phyloP scores from a whole-genome alignment of 1,139 yeast genomes.

The Candida sp. region DNA sequence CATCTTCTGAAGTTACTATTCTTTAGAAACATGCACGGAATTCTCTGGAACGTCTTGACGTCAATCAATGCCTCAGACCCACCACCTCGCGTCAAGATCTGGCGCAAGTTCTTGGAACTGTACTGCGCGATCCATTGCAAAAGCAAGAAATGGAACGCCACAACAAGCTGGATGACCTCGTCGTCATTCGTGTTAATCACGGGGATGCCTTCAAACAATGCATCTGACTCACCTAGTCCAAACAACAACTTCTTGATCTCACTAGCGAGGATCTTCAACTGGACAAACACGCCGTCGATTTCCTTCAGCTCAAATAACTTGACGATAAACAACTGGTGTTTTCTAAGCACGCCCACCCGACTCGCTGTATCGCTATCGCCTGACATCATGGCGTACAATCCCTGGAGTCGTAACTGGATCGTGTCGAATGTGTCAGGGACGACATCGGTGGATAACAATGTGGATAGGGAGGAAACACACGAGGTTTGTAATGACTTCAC shows the following conservation, averaged over 20 bases:
- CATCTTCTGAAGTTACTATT: constrained; percentile 26
- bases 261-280: constrained; percentile 13
- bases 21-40: constrained; percentile 25
- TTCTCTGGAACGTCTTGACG: constrained; percentile 12
- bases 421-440: constrained; percentile 15
- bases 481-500: constrained; percentile 14
- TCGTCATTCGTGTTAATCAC: constrained; percentile 8
- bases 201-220: constrained; percentile 15
- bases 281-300: constrained; percentile 17
- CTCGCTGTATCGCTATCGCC: constrained; percentile 2
- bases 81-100: constrained; percentile 15
- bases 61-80: constrained; percentile 11
- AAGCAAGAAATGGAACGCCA: constrained; percentile 36
- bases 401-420: constrained; percentile 17
- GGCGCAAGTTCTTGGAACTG: constrained; percentile 22
- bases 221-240: constrained; percentile 17
- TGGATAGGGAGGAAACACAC: constrained; percentile 9
- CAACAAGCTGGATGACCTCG: constrained; percentile 23
- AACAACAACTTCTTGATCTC: constrained; percentile 7
- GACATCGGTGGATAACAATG: constrained; percentile 1
- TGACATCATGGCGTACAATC: constrained; percentile 10
- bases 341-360: constrained; percentile 18
- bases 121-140: constrained; percentile 35
- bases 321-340: constrained; percentile 35
- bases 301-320: constrained; percentile 27